Evolutionary conservation across 2,329 filamentous ascomycete genomes (phyloP), one percentile per base, ranked within the genome.

Genomic region (Orbilia javanica): DNA sequence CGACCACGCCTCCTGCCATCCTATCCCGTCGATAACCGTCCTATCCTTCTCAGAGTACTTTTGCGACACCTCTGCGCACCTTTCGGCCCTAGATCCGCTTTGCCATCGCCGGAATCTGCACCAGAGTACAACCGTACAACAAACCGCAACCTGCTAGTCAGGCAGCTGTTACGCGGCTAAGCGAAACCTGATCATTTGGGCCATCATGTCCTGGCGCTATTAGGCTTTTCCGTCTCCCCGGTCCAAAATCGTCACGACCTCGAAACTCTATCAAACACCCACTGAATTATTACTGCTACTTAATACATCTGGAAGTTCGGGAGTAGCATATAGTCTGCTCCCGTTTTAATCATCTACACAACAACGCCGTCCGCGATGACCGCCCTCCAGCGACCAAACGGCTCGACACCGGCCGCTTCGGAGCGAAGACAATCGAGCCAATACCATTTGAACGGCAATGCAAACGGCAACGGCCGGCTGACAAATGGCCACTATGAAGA

Each of bases 341-440:
- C 66, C 48, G 57, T 44, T 20, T 39, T 57, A 34, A 42, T 57
- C 50, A 15, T 42, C 22, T 34, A 29, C 20, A 20, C 55, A 31
- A 25, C 72, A 76, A n/a, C 72, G 65, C 72, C 72, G 13, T 76
- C 72, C 64, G 65, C 55, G 57, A 76, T 77, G 73, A 77, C 73
- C 53, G 73, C 66, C 57, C 66, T 77, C 73, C 73, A 77, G 73
- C 73, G 73, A 66, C 66, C 73, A 44, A 71, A 71, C 57, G 73
- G 73, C 60, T 69, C 72, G 46, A 69, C 72, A 15, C 65, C 73
- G 65, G 66, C 63, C 66, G 73, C 73, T 29, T 25, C 65, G 73
- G 73, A 77, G 73, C 46, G 73, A 70, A 52, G 73, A 63, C 65
- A 70, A 44, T 76, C 72, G 66, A 76, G 72, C 46, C 65, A 76